Base-by-base conservation (phyloP, 2,329 filamentous ascomycete species). In the Penicillium sp. region DNA sequence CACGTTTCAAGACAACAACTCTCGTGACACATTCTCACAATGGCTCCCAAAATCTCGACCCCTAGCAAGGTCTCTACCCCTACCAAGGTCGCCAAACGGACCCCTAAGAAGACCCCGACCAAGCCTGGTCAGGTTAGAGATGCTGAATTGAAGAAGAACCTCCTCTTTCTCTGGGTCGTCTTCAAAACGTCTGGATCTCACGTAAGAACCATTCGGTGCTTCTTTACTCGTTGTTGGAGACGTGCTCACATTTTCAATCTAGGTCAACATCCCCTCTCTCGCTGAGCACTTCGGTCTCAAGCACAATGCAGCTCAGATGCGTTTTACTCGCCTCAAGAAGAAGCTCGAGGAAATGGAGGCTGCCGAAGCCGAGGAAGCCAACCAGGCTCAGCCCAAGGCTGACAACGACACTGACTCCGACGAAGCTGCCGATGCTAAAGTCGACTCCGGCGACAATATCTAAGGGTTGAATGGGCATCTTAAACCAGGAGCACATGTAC, bases 301-400 rank as follows among this genome's bases (percentile, higher is more conserved):
- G 24, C 21, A 29, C 40, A 43, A 38, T 27, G 46, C 46, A 11
- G 46, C 51, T 2, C 24, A 13, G 3, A 32, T 39, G 39, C 48
- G 51, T 10, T 44, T 32, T 6, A 6, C 18, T 1, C 51, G 51
- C 8, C 27, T 54, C n/a, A 49, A 43, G 18, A 44, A 38, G 22
- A 49, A 44, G 14, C 22, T 54, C 16, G 32, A 49, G 2, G 32
- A 27, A 8, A 45, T 54, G 46, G 51, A 49, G n/a, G 29, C 22
- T 2, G 36, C 40, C 8, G 8, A 21, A 31, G 36, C 43, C 10
- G 8, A n/a, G 2, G 13, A 36, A n/a, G 11, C 14, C 34, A 5
- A 4, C 13, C 13, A 13, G n/a, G 13, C 13, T n/a, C 34, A 36
- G n/a, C 8, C 31, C 24, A 27, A 5, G 2, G 34, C n/a, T n/a